Conservation (phyloP, 306 rosid genomes). For the Hippophae tibetana region DNA sequence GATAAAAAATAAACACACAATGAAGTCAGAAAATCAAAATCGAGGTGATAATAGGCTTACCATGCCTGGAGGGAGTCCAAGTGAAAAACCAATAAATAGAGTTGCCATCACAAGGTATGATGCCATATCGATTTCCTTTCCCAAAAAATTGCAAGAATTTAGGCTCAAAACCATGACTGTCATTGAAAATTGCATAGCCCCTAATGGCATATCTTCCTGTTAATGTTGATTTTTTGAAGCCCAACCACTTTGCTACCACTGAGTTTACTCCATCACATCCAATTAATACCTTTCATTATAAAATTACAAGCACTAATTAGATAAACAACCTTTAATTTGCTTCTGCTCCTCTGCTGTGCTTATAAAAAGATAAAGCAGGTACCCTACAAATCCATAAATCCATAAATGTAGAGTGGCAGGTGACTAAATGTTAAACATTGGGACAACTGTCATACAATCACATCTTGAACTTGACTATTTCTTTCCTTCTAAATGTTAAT, state of each 20-base stretch:
- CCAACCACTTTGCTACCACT: slow-evolving; percentile 15
- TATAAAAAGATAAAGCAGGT: too few relatives aligned
- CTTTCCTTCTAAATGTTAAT: too few relatives aligned
- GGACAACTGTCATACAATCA: too few relatives aligned
- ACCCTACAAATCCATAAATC: too few relatives aligned
- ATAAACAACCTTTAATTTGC: neutral
- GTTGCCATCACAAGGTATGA: slow-evolving; percentile 36
- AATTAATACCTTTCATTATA: slow-evolving; percentile 5
- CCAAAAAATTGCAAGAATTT: slow-evolving; percentile 34
- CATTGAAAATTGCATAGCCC: slow-evolving; percentile 26
- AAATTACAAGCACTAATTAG: neutral
- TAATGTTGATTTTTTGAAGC: slow-evolving; percentile 2
- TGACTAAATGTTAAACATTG: too few relatives aligned
- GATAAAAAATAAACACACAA: too few relatives aligned
- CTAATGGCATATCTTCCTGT: slow-evolving; percentile 28
- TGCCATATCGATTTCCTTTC: slow-evolving; percentile 42
- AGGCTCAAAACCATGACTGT: slow-evolving; percentile 29
- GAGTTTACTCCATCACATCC: slow-evolving; percentile 24
- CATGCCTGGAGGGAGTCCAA: slow-evolving; percentile 50
- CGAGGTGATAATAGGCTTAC: slow-evolving; percentile 16
- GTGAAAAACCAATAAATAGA: slow-evolving; percentile 48
- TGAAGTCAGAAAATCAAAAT: neutral
- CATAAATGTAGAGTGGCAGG: too few relatives aligned
- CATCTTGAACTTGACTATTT: too few relatives aligned
- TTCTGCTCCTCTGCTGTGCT: too few relatives aligned